Evolutionary conservation across 805 yeast genomes (phyloP), one percentile per base, ranked within the genome.

Genomic region (Metschnikowia borealis): DNA sequence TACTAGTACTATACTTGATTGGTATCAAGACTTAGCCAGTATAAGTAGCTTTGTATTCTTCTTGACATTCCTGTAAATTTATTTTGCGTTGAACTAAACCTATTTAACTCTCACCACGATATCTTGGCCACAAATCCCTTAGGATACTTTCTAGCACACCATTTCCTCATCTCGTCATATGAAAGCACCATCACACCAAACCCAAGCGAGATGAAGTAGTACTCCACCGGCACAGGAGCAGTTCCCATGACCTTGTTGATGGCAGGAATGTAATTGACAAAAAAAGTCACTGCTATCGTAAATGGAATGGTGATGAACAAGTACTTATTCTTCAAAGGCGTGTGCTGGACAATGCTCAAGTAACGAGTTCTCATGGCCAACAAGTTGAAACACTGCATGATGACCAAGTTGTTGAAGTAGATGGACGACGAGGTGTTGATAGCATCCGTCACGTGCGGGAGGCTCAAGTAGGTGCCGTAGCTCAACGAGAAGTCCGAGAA

Each of bases 361-460:
- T 65, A 62, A 52, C 80, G 65, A 0, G 77, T 71, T 61, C 82
- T 67, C 38, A 72, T 66, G 2, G 74, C 64, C 55, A 77, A 50
- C 53, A 75, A 60, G 53, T 77, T 76, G 64, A 75, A 75, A 56
- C 70, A 66, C 56, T 78, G 81, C 68, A 77, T 60, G 37, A 77
- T 67, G 5, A 78, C 79, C 66, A 78, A 63, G 43, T 74, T 75
- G 39, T 68, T 63, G 55, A 78, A 78, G 60, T 76, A 78, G 41
- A 77, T 70, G 2, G 78, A 71, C 1, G 79, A 73, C 2, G 78
- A 72, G 26, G 60, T 60, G 38, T 62, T 63, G 45, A 59, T 57
- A 31, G 63, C 48, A 14, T 64, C 48, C 5, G 47, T 53, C 36
- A 69, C 62, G 10, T 62, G 56, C 6, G 64, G 53, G 17, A 62